Evolutionary conservation across 1,284 basidiomycete species (phyloP).

Genomic region (Ceratorhiza oryzae-sativae): DNA sequence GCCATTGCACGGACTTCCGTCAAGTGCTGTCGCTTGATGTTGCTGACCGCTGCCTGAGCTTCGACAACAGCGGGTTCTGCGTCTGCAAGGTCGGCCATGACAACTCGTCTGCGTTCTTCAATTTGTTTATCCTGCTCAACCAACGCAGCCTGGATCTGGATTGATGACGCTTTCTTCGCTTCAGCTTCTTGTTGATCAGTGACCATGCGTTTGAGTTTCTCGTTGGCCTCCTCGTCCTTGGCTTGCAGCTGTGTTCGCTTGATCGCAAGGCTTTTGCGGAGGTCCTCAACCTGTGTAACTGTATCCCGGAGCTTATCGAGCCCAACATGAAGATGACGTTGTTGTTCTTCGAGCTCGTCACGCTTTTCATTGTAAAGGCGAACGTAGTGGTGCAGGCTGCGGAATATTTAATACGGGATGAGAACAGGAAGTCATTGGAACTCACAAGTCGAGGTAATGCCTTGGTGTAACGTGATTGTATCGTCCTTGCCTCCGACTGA

Average conservation of each 20-base stretch:
- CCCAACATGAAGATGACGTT: constrained; percentile 97
- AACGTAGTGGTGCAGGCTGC: constrained; percentile 96
- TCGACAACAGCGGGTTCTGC: constrained; percentile 98
- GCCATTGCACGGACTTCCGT: constrained; percentile 99
- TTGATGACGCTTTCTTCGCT: constrained; percentile 95
- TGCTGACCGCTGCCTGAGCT: constrained; percentile 93
- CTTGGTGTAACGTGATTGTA: constrained; percentile 98
- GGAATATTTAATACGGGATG: constrained; percentile 38
- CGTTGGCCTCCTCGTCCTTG: constrained; percentile 95
- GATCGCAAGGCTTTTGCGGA: constrained; percentile 93
- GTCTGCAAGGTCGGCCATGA: constrained; percentile 95
- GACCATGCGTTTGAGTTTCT: constrained; percentile 98
- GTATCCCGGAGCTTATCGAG: constrained; percentile 97
- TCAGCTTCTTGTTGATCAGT: constrained; percentile 98
- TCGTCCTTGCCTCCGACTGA: constrained; percentile 90
- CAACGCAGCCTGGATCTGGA: constrained; percentile 93
- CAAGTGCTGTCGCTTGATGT: constrained; percentile 96
- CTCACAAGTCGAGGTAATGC: constrained; percentile 98
- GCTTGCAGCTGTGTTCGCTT: constrained; percentile 93
- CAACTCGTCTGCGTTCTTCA: constrained; percentile 84
- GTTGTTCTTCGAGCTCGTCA: constrained; percentile 98
- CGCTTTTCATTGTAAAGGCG: constrained; percentile 96
- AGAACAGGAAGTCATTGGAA: constrained; percentile 44
- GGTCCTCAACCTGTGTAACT: constrained; percentile 93
- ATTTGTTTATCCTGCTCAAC: constrained; percentile 92